Percentiles rank a stretch among this genome's conserved stretches.
These are phyloP conservation scores for Pichia rugopelliculosa DNA, from an alignment of 805 yeast genomes.

Conservation along the genomic window DNA sequence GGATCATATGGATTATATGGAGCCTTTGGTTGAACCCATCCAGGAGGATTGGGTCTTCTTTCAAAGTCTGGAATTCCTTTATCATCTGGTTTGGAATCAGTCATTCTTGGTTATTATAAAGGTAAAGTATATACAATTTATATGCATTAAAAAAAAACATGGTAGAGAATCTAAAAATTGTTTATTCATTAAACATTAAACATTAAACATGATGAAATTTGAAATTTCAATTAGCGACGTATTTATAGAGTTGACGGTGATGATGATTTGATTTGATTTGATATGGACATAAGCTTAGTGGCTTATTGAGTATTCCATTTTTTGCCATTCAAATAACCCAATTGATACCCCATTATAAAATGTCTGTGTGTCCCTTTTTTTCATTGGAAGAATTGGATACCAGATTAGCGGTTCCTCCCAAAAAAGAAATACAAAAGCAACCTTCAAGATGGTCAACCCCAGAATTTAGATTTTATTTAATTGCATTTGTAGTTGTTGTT, in stretches of 20 bases:
- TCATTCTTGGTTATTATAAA: background rate
- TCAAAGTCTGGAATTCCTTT: constrained; percentile 29
- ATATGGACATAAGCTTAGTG: background rate
- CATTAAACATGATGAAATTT: background rate
- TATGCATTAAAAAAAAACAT: too few relatives aligned
- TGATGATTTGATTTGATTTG: background rate
- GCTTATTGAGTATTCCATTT: background rate
- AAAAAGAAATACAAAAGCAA: constrained; percentile 25
- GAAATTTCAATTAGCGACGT: background rate
- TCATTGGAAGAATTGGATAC: constrained; percentile 46
- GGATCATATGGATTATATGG: constrained; percentile 86
- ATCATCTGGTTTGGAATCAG: background rate
- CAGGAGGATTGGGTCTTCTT: constrained; percentile 67
- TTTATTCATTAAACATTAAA: too few relatives aligned
- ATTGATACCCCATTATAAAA: background rate
- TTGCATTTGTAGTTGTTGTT: constrained; percentile 58
- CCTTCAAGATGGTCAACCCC: constrained; percentile 62
- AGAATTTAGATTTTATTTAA: constrained; percentile 66
- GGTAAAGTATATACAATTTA: background rate
- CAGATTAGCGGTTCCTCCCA: constrained; percentile 38
- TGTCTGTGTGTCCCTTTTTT: constrained; percentile 14
- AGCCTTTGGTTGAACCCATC: constrained; percentile 76
- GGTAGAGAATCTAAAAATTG: too few relatives aligned
- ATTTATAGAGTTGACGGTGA: background rate
- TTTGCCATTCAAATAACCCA: background rate